Percentiles rank a stretch among this genome's conserved stretches.
phyloP scores from a whole-genome alignment of 768 basidiomycete species.

The Neoboletus brunneissimus region DNA sequence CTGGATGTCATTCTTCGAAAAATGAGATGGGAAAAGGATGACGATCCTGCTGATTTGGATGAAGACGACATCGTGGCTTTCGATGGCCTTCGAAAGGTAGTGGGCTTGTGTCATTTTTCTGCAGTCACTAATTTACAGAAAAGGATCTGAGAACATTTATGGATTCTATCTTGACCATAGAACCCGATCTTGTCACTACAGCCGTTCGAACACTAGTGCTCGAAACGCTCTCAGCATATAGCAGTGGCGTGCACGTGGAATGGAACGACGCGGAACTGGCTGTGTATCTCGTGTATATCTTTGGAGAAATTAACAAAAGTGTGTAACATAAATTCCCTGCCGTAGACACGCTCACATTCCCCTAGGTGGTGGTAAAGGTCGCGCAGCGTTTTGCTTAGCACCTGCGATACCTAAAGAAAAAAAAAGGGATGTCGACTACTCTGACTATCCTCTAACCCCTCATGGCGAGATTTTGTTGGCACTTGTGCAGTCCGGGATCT shows the following conservation, averaged over 20 bases:
- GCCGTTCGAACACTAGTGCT: slow-evolving; percentile 72
- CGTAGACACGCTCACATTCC: slow-evolving; percentile 3
- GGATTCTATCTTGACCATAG: slow-evolving; percentile 84
- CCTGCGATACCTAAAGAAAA: slow-evolving; percentile 66
- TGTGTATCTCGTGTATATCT: slow-evolving; percentile 90
- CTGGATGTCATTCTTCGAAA: slow-evolving; percentile 79
- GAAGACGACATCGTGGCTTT: slow-evolving; percentile 86
- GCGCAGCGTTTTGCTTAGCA: slow-evolving; percentile 81
- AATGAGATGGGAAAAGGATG: slow-evolving; percentile 86
- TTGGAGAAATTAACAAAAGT: slow-evolving; percentile 93
- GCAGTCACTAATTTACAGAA: slow-evolving; percentile 11
- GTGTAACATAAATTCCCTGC: slow-evolving; percentile 22
- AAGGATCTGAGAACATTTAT: slow-evolving; percentile 84
- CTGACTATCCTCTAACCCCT: slow-evolving; percentile 78
- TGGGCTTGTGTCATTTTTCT: slow-evolving; percentile 13
- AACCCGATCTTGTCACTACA: slow-evolving; percentile 79
- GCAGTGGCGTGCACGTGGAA: slow-evolving; percentile 57
- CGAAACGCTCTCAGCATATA: slow-evolving; percentile 68
- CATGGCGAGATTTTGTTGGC: slow-evolving; percentile 89
- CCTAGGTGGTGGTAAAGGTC: slow-evolving; percentile 74
- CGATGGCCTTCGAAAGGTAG: slow-evolving; percentile 79
- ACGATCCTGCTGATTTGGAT: slow-evolving; percentile 78
- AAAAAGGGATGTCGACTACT: slow-evolving; percentile 66
- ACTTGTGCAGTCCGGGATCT: slow-evolving; percentile 80
- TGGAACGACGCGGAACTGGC: slow-evolving; percentile 96